A percentile compares a stretch with the other conserved stretches of the same genome.
These are phyloP conservation scores for Cytospora leucostoma DNA, from an alignment of 2,329 filamentous ascomycete species.

Conservation along the genomic window DNA sequence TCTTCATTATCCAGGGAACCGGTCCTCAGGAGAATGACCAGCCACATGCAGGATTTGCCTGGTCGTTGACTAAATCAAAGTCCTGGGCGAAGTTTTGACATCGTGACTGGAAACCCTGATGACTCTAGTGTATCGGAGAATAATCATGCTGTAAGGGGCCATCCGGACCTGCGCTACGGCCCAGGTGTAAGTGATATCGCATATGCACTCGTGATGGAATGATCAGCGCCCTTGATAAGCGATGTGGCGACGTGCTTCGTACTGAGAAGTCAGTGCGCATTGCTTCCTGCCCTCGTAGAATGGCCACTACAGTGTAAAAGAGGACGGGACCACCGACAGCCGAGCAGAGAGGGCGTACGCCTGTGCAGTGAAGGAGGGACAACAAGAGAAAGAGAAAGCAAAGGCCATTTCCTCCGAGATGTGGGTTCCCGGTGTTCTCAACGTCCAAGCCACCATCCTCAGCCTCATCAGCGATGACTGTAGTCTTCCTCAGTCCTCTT, in stretches of 20 bases:
- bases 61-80: not conserved
- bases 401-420: too few relatives aligned
- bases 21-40: too few relatives aligned
- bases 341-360: too few relatives aligned
- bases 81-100: not conserved
- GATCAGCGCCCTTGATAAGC: not conserved
- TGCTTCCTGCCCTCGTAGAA: not conserved
- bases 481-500: too few relatives aligned
- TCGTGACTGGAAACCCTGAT: not conserved
- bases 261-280: not conserved
- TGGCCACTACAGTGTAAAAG: not conserved
- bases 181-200: constrained; percentile 6
- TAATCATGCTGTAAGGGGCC: not conserved
- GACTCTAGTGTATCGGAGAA: not conserved
- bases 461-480: too few relatives aligned
- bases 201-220: constrained; percentile 14
- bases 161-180: not conserved
- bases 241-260: not conserved
- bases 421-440: too few relatives aligned
- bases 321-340: not conserved
- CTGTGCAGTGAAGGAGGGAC: too few relatives aligned
- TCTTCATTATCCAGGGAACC: too few relatives aligned
- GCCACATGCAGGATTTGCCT: too few relatives aligned
- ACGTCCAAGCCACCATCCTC: too few relatives aligned
- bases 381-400: too few relatives aligned